Evolutionary conservation across 495 filamentous ascomycete species (phyloP).

Genomic region (Durotheca rogersii): DNA sequence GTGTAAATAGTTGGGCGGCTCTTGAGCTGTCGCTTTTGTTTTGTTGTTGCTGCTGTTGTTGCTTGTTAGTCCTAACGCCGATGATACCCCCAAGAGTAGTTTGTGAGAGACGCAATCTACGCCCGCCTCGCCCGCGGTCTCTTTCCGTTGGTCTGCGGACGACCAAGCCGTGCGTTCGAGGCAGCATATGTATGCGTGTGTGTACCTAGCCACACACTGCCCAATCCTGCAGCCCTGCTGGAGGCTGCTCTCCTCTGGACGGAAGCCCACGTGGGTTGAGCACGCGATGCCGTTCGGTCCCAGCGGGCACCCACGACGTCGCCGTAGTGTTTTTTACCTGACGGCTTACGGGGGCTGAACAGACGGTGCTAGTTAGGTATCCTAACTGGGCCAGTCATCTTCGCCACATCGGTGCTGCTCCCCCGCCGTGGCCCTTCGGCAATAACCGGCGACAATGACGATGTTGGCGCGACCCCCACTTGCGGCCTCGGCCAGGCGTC

Average conservation of each 20-base stretch:
- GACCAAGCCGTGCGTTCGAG: too few relatives aligned
- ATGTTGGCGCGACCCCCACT: slow-evolving; percentile 12
- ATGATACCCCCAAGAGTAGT: slow-evolving; percentile 19
- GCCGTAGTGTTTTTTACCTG: neutral
- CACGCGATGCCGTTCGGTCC: slow-evolving; percentile 1
- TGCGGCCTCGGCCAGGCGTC: slow-evolving; percentile 21
- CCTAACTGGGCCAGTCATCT: neutral
- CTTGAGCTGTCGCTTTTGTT: neutral
- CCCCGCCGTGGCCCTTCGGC: neutral
- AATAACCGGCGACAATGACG: neutral
- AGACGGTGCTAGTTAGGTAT: too few relatives aligned
- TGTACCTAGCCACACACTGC: neutral
- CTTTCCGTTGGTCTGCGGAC: too few relatives aligned
- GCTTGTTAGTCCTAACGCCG: neutral
- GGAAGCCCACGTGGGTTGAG: neutral
- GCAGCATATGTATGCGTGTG: slow-evolving; percentile 4
- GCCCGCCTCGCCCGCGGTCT: too few relatives aligned
- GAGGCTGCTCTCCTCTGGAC: too few relatives aligned
- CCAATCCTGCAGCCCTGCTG: too few relatives aligned
- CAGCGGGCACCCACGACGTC: neutral
- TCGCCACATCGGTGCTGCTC: neutral
- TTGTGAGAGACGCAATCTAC: too few relatives aligned
- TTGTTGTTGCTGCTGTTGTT: slow-evolving; percentile 2
- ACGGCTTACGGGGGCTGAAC: neutral
- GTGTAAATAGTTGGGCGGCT: slow-evolving; percentile 7